Conservation (phyloP, 2,329 filamentous ascomycete genomes). For the Cryphonectria naterciae region DNA sequence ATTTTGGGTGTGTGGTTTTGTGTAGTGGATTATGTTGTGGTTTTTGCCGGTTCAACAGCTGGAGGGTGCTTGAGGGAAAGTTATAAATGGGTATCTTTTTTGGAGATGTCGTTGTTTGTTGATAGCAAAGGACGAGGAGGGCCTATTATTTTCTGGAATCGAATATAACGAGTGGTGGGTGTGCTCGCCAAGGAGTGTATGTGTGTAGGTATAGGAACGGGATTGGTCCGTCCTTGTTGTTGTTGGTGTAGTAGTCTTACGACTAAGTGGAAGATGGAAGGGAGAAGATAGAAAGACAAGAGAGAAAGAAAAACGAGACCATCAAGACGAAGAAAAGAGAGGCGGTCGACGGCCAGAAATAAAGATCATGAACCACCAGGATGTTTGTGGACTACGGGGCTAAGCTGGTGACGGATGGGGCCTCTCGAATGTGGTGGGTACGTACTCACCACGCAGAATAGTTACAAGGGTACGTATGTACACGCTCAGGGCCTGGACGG, state of each 20-base stretch:
- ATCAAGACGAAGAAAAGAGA: neutral
- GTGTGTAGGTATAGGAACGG: neutral
- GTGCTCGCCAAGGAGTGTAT: neutral
- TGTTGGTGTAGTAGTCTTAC: neutral
- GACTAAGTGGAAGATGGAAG: neutral
- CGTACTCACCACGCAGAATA: neutral
- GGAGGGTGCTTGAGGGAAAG: neutral
- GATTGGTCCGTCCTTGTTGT: neutral
- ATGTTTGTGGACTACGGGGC: constrained; percentile 14
- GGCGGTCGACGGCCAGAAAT: constrained; percentile 20
- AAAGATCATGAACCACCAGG: constrained; percentile 12
- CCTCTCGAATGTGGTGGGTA: constrained; percentile 4
- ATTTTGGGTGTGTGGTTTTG: constrained; percentile 10
- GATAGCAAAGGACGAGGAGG: neutral
- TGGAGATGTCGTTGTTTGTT: neutral
- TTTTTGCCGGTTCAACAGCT: neutral
- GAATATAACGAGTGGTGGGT: constrained; percentile 1
- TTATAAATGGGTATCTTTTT: neutral
- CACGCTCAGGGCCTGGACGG: neutral
- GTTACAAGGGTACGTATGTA: neutral
- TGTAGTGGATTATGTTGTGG: neutral
- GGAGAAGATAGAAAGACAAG: constrained; percentile 1
- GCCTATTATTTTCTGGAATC: neutral
- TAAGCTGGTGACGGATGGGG: constrained; percentile 16
- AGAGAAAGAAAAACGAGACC: neutral